These are phyloP conservation scores for Russula sp. DNA, from an alignment of 768 basidiomycete genomes.

Conservation along the genomic window DNA sequence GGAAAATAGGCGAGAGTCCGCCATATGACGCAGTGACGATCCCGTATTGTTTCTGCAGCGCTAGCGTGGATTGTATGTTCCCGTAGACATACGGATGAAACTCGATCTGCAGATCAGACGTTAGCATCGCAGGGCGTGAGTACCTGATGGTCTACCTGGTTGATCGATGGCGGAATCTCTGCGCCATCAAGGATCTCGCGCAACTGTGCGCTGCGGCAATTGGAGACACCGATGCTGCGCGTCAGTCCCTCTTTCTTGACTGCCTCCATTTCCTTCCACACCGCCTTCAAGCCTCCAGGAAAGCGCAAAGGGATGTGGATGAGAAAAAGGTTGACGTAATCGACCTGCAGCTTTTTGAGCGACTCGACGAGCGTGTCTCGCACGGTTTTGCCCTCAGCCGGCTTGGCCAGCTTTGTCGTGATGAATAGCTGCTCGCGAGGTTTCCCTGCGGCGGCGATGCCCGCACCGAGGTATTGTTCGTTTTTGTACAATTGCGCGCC, in stretches of 20 bases:
- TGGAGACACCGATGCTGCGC: slow-evolving; percentile 52
- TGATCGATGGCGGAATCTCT: slow-evolving; percentile 49
- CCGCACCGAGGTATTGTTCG: slow-evolving; percentile 41
- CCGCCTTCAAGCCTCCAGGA: slow-evolving; percentile 35
- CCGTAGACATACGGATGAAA: slow-evolving; percentile 53
- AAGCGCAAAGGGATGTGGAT: slow-evolving; percentile 40
- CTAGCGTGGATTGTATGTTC: slow-evolving; percentile 40
- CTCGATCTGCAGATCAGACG: slow-evolving; percentile 42
- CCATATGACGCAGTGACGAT: slow-evolving; percentile 44
- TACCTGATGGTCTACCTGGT: slow-evolving; percentile 44
- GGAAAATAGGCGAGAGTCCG: slow-evolving; percentile 42
- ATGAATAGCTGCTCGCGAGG: slow-evolving; percentile 44
- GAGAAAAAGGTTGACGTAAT: slow-evolving; percentile 46
- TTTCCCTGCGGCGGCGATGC: slow-evolving; percentile 37
- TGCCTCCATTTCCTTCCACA: slow-evolving; percentile 47
- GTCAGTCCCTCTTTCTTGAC: slow-evolving; percentile 43
- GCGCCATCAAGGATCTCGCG: slow-evolving; percentile 45
- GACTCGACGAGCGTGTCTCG: slow-evolving; percentile 40
- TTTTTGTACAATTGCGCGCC: slow-evolving; percentile 42
- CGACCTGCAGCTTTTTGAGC: slow-evolving; percentile 42
- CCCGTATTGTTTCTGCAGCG: slow-evolving; percentile 38
- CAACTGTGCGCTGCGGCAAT: slow-evolving; percentile 47
- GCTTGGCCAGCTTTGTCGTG: slow-evolving; percentile 41
- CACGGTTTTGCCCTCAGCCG: slow-evolving; percentile 39
- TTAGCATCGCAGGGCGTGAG: not conserved